These are phyloP conservation scores for Zymoseptoria pseudotritici DNA, from an alignment of 2,329 filamentous ascomycete genomes.

Conservation along the genomic window DNA sequence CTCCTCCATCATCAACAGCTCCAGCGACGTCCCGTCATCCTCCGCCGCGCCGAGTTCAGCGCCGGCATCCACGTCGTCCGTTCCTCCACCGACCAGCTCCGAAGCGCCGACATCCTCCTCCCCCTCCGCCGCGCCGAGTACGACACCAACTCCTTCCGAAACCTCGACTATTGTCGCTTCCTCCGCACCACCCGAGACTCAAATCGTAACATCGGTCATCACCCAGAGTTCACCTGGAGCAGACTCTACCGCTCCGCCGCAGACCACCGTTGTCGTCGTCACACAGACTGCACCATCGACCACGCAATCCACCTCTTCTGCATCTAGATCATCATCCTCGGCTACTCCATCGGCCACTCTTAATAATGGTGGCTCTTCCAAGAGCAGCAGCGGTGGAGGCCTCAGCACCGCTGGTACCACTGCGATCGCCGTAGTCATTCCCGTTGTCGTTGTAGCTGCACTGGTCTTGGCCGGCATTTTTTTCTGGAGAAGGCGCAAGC, in stretches of 20 bases:
- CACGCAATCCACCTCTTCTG: neutral
- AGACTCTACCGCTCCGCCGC: conserved; percentile 4
- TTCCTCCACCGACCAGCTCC: neutral
- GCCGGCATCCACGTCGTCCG: conserved; percentile 1
- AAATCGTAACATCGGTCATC: conserved; percentile 15
- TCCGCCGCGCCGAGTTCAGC: conserved; percentile 7
- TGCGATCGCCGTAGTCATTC: conserved; percentile 87
- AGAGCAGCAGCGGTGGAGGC: conserved; percentile 28
- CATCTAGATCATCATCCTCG: conserved; percentile 8
- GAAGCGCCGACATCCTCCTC: conserved; percentile 1
- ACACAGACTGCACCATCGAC: conserved; percentile 8
- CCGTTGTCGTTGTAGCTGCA: conserved; percentile 78
- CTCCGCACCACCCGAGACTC: conserved; percentile 13
- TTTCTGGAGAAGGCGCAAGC: conserved; percentile 83
- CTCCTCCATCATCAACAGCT: conserved; percentile 7
- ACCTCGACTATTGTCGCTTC: conserved; percentile 12
- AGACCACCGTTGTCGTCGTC: conserved; percentile 8
- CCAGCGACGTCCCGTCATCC: conserved; percentile 5
- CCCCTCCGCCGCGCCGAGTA: neutral
- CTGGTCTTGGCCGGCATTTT: conserved; percentile 70
- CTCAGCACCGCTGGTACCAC: conserved; percentile 63
- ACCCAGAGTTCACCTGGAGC: conserved; percentile 6
- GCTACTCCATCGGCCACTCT: neutral
- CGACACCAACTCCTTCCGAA: neutral
- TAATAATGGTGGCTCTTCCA: conserved; percentile 7